Base-by-base conservation (phyloP, 306 rosid genomes). In the Spatholobus suberectus region DNA sequence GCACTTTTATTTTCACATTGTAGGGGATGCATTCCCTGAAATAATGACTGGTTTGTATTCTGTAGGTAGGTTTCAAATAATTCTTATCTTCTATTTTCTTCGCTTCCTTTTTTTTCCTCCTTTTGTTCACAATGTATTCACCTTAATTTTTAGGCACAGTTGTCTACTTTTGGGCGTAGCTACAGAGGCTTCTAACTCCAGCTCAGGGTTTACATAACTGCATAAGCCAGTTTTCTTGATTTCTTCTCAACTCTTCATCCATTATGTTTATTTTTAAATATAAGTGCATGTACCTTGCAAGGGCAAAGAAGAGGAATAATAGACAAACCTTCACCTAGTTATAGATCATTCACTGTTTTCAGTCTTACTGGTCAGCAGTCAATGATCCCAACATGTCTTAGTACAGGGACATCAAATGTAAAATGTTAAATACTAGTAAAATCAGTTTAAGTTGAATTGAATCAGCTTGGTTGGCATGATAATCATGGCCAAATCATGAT, bases 401-500 rank as follows among this genome's bases (percentile, higher is more conserved):
- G 34, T 74, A 68, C 17, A 66, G 7, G 47, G 43, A 27, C 73
- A 73, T 38, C 68, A 77, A 44, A 57, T 62, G 76, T 61, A 11
- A 51, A 29, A 18, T 52, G 49, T 12, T 15, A 5, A 46, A 32
- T 5, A 34, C 55, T 23, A 26, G 54, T 52, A 86, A 75, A 75
- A 69, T 35, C 12, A 51, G 14, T 57, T 69, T 29, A 63, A 78
- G 34, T 54, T 85, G 10, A 66, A 44, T 14, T 57, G 79, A 55
- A 70, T 82, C 37, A 86, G 61, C 81, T 80, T 14, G 55, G 80
- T 81, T 86, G 89, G 84, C 86, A 75, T 62, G 37, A 78, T 71
- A 86, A 92, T 89, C 63, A 86, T 84, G 49, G 35, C 72, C 72
- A 75, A 86, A 88, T 88, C 63, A 89, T 86, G 83, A 67, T 52